Evolutionary conservation across 352 stramenopile genomes (phyloP).

Genomic region (Phytophthora cajani): DNA sequence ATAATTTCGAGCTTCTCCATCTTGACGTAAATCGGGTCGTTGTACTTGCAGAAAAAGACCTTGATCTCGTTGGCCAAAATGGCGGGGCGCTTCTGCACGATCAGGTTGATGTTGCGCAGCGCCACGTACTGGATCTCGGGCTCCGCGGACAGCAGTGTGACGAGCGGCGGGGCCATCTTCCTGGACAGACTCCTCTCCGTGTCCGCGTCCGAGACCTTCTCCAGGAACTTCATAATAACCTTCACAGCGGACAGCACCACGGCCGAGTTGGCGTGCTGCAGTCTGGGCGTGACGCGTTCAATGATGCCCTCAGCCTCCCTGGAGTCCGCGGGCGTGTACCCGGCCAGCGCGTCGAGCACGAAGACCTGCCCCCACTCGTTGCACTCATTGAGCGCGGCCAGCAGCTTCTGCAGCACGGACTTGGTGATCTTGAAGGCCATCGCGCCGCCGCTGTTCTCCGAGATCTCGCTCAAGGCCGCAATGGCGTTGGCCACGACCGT

Average conservation of each 20-base stretch:
- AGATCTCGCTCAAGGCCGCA: slow-evolving; percentile 97
- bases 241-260: slow-evolving; percentile 99
- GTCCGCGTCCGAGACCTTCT: slow-evolving; percentile 96
- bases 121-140: slow-evolving; percentile 99
- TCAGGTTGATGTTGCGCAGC: slow-evolving; percentile 99
- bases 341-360: slow-evolving; percentile 96
- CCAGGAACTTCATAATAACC: slow-evolving; percentile 95
- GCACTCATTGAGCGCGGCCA: slow-evolving; percentile 98
- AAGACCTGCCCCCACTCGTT: slow-evolving; percentile 99
- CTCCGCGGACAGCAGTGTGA: slow-evolving; percentile 98
- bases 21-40: slow-evolving; percentile 97
- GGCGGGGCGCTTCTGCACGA: slow-evolving; percentile 97
- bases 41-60: slow-evolving; percentile 99
- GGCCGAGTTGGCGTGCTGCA: slow-evolving; percentile 98
- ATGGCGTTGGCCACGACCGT: slow-evolving; percentile 99
- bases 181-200: slow-evolving; percentile 89
- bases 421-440: slow-evolving; percentile 95
- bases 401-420: slow-evolving; percentile 97
- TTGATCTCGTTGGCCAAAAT: slow-evolving; percentile 97
- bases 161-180: slow-evolving; percentile 98
- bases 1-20: slow-evolving; percentile 99
- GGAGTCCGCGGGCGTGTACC: slow-evolving; percentile 95
- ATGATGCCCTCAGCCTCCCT: slow-evolving; percentile 98
- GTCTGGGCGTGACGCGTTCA: slow-evolving; percentile 96
- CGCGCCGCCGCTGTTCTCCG: slow-evolving; percentile 91